Conservation (phyloP, 257 asterid species). For the Scutellaria galericulata region DNA sequence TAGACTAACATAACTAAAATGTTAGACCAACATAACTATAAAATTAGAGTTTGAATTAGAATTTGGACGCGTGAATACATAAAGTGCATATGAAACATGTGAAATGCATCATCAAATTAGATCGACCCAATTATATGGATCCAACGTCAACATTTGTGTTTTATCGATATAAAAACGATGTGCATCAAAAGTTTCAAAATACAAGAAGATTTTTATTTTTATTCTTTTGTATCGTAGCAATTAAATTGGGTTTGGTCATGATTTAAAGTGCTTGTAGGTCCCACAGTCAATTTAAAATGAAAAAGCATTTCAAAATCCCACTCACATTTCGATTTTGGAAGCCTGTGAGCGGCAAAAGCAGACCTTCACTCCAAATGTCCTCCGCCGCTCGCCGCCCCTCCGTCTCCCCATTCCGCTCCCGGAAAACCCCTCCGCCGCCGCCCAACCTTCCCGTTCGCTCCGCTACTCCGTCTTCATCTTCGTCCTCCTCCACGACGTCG, state of each 20-base stretch:
- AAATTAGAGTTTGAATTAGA: too few relatives aligned
- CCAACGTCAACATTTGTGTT: too few relatives aligned
- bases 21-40: too few relatives aligned
- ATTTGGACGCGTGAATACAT: too few relatives aligned
- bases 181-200: too few relatives aligned
- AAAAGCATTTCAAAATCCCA: conserved; percentile 39
- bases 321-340: conserved; percentile 42
- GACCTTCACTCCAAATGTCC: conserved; percentile 47
- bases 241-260: background rate
- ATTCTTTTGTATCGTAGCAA: too few relatives aligned
- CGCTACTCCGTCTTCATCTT: conserved; percentile 35
- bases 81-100: too few relatives aligned
- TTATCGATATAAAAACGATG: too few relatives aligned
- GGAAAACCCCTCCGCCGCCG: conserved; percentile 46
- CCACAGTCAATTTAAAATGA: conserved; percentile 27
- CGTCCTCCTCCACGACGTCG: conserved; percentile 38
- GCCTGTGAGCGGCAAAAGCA: conserved; percentile 48
- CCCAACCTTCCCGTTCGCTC: conserved; percentile 32
- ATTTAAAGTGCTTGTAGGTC: conserved; percentile 19
- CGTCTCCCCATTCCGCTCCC: conserved; percentile 60
- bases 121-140: too few relatives aligned
- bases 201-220: too few relatives aligned
- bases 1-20: too few relatives aligned
- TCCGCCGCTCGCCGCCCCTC: conserved; percentile 52
- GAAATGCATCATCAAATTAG: too few relatives aligned